Base-by-base conservation (phyloP, 2,329 filamentous ascomycete genomes). In the Calonectria pseudoreteaudii region DNA sequence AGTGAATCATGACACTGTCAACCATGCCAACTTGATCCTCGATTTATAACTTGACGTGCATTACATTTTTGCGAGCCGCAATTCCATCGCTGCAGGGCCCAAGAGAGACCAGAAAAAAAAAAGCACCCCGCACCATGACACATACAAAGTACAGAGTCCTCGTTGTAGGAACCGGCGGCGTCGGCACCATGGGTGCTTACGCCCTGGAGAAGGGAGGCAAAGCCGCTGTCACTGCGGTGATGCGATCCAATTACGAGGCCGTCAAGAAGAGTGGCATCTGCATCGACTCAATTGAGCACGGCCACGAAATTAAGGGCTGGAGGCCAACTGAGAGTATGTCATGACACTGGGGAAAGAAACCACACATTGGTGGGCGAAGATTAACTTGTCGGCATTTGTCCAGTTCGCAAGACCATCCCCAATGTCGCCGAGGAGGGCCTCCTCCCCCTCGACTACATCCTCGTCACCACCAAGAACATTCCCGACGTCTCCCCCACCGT, bases 391-490 rank as follows among this genome's bases (percentile, higher is more conserved):
- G 2, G 20, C 36, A 11, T n/a, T 64, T 9, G 70, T 5, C 28
- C 74, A 88, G 87, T 91, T 41, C 81, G 85, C 70, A 87, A 87
- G 58, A 82, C 82, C 4, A 83, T 91, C 28, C 90, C 90, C 1
- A 79, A 90, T 53, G 83, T 89, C 6, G 34, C 36, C 20, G 62
- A 74, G 68, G 75, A 70, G 14, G 53, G 34, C 38, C 41, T 75
- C 10, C 70, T 75, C 1, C 83, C 85, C 1, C 92, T 87, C 78
- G 88, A 92, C 81, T 92, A 88, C 76, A 86, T 92, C 47, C 81
- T 93, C 10, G 85, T 89, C 47, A 86, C 87, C 7, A 92, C 90
- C 13, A 93, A 93, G 79, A 92, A 91, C 76, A 82, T 90, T 41
- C 86, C 90, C 7, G 91, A 92, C 67, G 79, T 89, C 10, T 82